Percentiles rank a stretch among this genome's conserved stretches.
phyloP scores from a whole-genome alignment of 148 eudicot genomes.

The Hydrangea macrophylla region DNA sequence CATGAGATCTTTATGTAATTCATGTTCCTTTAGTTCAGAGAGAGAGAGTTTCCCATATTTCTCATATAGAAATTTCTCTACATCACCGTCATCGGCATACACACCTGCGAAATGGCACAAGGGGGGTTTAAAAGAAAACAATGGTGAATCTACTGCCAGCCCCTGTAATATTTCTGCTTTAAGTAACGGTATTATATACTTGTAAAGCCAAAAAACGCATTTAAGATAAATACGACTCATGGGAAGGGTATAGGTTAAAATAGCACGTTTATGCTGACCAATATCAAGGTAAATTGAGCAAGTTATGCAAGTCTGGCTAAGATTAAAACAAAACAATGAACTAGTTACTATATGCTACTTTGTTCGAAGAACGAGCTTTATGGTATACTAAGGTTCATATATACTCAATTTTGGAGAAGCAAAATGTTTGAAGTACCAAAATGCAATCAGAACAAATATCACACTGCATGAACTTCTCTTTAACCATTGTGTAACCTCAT shows the following conservation, averaged over 20 bases:
- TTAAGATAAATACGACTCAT: too few species aligned
- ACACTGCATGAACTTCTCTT: neutral
- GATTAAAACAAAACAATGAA: too few species aligned
- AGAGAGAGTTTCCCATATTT: constrained; percentile 48
- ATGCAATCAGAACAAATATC: neutral
- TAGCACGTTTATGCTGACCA: too few species aligned
- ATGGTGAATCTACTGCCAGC: too few species aligned
- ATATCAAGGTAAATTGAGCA: too few species aligned
- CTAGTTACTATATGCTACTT: too few species aligned
- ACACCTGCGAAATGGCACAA: constrained; percentile 52
- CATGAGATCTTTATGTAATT: constrained; percentile 53
- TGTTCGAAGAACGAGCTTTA: neutral
- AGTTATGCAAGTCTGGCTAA: too few species aligned
- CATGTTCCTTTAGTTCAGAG: constrained; percentile 44
- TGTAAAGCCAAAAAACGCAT: neutral
- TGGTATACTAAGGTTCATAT: neutral
- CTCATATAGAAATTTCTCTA: constrained; percentile 50
- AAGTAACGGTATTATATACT: neutral
- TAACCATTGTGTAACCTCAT: neutral
- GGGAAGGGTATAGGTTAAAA: too few species aligned
- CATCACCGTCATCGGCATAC: constrained; percentile 74
- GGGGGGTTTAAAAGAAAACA: too few species aligned
- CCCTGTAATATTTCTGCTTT: neutral
- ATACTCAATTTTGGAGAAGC: neutral
- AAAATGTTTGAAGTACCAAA: neutral